Evolutionary conservation across 2,329 filamentous ascomycete genomes (phyloP), one percentile per base, ranked within the genome.

Genomic region (Trichoderma sp.): DNA sequence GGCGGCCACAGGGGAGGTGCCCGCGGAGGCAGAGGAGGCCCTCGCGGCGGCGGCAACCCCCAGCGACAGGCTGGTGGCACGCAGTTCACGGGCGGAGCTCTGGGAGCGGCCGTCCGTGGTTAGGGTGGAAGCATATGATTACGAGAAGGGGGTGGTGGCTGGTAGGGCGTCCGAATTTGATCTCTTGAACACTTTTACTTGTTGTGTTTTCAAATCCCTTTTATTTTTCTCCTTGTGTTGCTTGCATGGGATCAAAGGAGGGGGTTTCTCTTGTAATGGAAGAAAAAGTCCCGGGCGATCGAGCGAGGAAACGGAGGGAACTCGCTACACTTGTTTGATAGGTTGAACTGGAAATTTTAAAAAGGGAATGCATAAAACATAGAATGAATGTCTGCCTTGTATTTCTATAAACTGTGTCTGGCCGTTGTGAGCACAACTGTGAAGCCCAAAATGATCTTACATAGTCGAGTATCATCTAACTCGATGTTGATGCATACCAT

Each of bases 71-170:
- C 90, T 75, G 89, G 91, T 73, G 92, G 92, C 77, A 92, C 91
- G 75, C 91, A 93, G 80, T 95, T 95, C 83, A 94, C 92, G 15
- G 93, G 93, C 74, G 93, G 93, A 82, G 93, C 92, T 73, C 84
- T 95, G 81, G 92, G 92, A 77, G 88, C 88, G 76, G 89, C 89
- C 69, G 88, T 91, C 74, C 84, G 89, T 77, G 88, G 87, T 81
- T 91, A 86, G 69, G 57, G 32, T 58, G 47, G 34, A 56, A 26
- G 28, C 18, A 47, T 14, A 58, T 36, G 66, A 71, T 64, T 21
- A 57, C 74, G 63, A 67, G 30, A 70, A 34, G 63, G 71, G 71
- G 47, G 5, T 53, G 11, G 47, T 74, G 68, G 69, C 39, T 70
- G 67, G 67, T 61, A 51, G 62, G 73, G 72, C 73, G 73, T 73